Base-by-base conservation (phyloP, 768 basidiomycete genomes). In the Punctularia strigosozonata region DNA sequence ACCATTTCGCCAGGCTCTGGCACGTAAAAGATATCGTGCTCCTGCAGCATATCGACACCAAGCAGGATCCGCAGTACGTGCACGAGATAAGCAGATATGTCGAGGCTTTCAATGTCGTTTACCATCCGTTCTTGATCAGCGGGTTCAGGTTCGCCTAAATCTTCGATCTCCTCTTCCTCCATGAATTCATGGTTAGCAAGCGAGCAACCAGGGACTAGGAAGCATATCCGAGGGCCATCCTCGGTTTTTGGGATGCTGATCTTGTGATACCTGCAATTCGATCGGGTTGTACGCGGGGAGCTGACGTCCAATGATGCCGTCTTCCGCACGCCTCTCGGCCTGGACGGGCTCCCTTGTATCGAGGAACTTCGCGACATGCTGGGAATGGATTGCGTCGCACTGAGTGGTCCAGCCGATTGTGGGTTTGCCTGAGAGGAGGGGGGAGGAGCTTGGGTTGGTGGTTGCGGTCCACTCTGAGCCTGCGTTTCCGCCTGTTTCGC, bases 151-250 rank as follows among this genome's bases (percentile, higher is more conserved):
- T 66, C 61, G 3, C 79, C 79, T 40, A 73, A 66, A 46, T 83
- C 78, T 41, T 63, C 51, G 31, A 81, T 80, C 13, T 72, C 63
- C 45, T 79, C 68, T n/a, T 57, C 46, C 22, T 65, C 53, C 59
- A 81, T 78, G 36, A 80, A 52, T 43, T 73, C 66, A 25, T 49
- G 47, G 47, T 81, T 66, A 22, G 64, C 66, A 30, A 83, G 65
- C 5, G 78, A 72, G 46, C 80, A 83, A 1, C 77, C 77, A 0
- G 80, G 80, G 4, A 80, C 75, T 22, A 80, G 64, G 56, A 83
- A 83, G 45, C 49, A 66, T n/a, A 77, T 57, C 5, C 73, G 69
- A 23, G 63, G 64, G 4, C 69, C 67, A 22, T 63, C 61, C 38
- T 75, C 73, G 39, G 69, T 68, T 26, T 58, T 60, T 1, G 77